Evolutionary conservation across 495 filamentous ascomycete species (phyloP).

Genomic region (Jackrogersella multiformis): DNA sequence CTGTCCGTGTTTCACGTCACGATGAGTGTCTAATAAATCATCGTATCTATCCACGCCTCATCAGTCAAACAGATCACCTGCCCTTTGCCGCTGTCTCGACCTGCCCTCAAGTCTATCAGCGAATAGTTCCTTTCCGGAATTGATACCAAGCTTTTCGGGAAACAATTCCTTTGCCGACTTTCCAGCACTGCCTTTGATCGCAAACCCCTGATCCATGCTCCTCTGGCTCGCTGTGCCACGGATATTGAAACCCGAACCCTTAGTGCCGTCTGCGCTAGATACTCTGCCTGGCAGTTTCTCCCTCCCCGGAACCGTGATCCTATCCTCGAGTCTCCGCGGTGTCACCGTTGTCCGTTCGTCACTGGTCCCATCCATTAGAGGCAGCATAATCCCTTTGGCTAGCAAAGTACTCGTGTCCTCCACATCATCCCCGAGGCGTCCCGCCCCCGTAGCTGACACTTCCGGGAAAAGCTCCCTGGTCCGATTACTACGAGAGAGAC

Average conservation of each 20-base stretch:
- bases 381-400: constrained; percentile 61
- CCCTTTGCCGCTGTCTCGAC: constrained; percentile 57
- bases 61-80: constrained; percentile 65
- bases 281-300: constrained; percentile 35
- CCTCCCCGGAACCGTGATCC: constrained; percentile 48
- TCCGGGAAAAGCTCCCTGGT: constrained; percentile 75
- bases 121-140: constrained; percentile 79
- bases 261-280: constrained; percentile 26
- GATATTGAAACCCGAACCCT: constrained; percentile 60
- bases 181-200: constrained; percentile 69
- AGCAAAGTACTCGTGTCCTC: constrained; percentile 70
- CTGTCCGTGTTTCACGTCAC: not conserved
- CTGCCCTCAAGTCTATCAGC: constrained; percentile 58
- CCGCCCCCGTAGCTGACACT: constrained; percentile 53
- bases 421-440: constrained; percentile 71
- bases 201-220: constrained; percentile 63
- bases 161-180: constrained; percentile 75
- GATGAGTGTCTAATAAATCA: not conserved
- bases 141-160: constrained; percentile 68
- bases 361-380: constrained; percentile 59
- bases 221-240: constrained; percentile 65
- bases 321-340: constrained; percentile 49
- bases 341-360: constrained; percentile 32
- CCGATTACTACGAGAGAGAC: constrained; percentile 46
- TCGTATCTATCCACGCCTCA: not conserved